Evolutionary conservation across 805 yeast genomes (phyloP), one percentile per base, ranked within the genome.

Genomic region (Candida vartiovaarae): DNA sequence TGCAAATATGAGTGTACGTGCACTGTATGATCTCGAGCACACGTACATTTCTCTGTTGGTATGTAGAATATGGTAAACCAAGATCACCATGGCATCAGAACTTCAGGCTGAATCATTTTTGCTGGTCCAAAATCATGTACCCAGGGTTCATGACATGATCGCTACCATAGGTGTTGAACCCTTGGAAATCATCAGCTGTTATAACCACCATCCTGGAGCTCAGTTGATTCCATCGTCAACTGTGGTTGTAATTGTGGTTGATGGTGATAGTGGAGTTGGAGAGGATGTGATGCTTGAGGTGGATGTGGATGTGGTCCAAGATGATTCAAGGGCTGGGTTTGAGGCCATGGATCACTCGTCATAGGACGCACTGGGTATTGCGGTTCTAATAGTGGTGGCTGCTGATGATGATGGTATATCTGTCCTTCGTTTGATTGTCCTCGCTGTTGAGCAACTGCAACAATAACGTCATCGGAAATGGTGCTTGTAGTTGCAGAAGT

Each of bases 141-240:
- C 52, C 55, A 2, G 55, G 54, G 34, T 48, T 50, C 45, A 46
- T 39, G 32, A 38, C 45, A 9, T 23, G 27, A 28, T 38, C 34
- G 8, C 38, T 33, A 23, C 45, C 40, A 34, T 42, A 38, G 3
- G 44, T 33, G 24, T 43, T 43, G 40, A 46, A 48, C 8, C 54
- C 52, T 36, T 50, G 51, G 41, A 50, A 48, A 36, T 48, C 52
- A 38, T 52, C 56, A n/a, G 48, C 40, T n/a, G 43, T 50, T 48
- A 46, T 45, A 50, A 8, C 42, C 45, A n/a, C 40, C 23, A 10
- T 28, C n/a, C 5, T 26, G 11, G 15, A 27, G 8, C 23, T n/a
- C 36, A 20, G 24, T 25, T 24, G 20, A 25, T 15, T 15, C 20
- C 20, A 15, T 15, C 20, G 20, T 15, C 20, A 15, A 15, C 20